Conservation (phyloP, 2,329 filamentous ascomycete species). For the Fusarium decemcellulare region DNA sequence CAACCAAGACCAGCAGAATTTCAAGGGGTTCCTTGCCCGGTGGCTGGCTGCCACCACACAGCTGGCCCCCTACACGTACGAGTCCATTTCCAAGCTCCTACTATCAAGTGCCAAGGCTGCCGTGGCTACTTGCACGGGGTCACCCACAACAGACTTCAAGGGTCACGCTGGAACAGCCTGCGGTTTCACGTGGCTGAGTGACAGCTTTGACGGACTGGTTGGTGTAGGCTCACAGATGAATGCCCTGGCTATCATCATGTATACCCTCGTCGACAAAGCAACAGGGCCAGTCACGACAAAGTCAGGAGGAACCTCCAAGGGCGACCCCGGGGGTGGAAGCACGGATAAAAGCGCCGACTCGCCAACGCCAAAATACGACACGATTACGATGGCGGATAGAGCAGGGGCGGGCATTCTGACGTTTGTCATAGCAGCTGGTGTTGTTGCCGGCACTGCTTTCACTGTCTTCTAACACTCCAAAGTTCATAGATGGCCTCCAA, state of each 20-base stretch:
- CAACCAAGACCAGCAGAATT: conserved; percentile 79
- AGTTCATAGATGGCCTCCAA: not conserved
- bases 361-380: conserved; percentile 29
- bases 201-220: conserved; percentile 68
- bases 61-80: conserved; percentile 67
- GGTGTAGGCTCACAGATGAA: conserved; percentile 81
- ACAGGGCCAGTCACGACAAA: conserved; percentile 64
- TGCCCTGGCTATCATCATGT: conserved; percentile 74
- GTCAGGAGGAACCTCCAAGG: conserved; percentile 72
- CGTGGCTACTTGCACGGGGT: conserved; percentile 65
- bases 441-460: conserved; percentile 64
- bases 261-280: conserved; percentile 65
- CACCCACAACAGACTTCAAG: conserved; percentile 58
- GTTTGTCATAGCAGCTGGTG: conserved; percentile 61
- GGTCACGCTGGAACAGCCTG: conserved; percentile 73
- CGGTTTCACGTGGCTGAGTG: conserved; percentile 75
- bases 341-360: conserved; percentile 48
- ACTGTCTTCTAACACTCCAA: conserved; percentile 7
- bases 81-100: conserved; percentile 66
- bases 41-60: conserved; percentile 72
- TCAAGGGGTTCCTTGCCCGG: conserved; percentile 82
- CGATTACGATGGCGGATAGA: conserved; percentile 64
- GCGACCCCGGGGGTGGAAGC: conserved; percentile 63
- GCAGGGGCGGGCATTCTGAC: conserved; percentile 72
- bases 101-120: conserved; percentile 66